These are phyloP conservation scores for Suhomyces atakaporum DNA, from an alignment of 1,139 yeast genomes.

Conservation along the genomic window DNA sequence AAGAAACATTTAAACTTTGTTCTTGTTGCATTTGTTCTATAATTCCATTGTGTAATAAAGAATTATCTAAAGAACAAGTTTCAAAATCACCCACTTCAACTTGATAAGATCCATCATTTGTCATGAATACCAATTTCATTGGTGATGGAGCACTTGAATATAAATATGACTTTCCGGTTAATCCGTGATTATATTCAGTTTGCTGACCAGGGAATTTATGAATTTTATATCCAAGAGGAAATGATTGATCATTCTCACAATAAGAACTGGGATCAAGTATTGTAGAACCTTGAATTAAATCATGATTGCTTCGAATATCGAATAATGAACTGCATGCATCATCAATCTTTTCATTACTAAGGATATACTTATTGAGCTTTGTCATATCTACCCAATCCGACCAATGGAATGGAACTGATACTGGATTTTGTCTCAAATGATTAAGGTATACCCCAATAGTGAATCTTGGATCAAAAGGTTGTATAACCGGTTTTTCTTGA, in stretches of 20 bases:
- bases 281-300: constrained; percentile 4
- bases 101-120: constrained; percentile 22
- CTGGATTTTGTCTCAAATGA: constrained; percentile 19
- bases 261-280: constrained; percentile 1
- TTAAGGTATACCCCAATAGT: constrained; percentile 22
- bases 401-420: constrained; percentile 40
- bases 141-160: constrained; percentile 21
- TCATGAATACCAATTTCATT: constrained; percentile 20
- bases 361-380: constrained; percentile 28
- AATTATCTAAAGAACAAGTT: constrained; percentile 20
- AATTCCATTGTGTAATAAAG: constrained; percentile 31
- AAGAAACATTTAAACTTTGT: neutral
- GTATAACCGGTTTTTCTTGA: constrained; percentile 16
- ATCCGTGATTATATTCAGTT: constrained; percentile 27
- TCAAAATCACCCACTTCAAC: constrained; percentile 20
- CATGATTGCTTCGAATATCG: constrained; percentile 16
- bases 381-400: constrained; percentile 45
- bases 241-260: constrained; percentile 4
- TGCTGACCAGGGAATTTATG: constrained; percentile 32
- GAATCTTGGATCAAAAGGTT: constrained; percentile 27
- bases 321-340: constrained; percentile 25
- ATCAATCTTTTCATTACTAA: constrained; percentile 14
- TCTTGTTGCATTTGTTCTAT: constrained; percentile 18
- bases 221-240: constrained; percentile 31
- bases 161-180: constrained; percentile 20